phyloP scores from a whole-genome alignment of 495 filamentous ascomycete genomes.

The Podospora anserina region DNA sequence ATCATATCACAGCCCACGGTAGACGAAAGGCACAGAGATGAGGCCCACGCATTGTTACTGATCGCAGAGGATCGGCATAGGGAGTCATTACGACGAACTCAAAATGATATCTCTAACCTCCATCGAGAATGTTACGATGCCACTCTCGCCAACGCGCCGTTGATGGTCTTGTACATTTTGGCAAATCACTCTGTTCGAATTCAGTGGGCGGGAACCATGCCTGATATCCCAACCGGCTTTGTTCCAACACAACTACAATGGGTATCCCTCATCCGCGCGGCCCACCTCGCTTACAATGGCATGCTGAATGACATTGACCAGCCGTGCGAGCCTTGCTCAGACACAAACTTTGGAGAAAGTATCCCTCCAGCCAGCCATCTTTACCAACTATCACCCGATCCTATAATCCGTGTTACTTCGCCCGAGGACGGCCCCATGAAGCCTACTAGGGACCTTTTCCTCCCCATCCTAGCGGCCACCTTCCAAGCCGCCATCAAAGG shows the following conservation, averaged over 20 bases:
- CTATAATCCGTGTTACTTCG: background rate
- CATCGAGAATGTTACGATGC: constrained; percentile 28
- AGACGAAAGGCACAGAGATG: background rate
- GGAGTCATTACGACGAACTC: background rate
- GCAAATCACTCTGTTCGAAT: constrained; percentile 40
- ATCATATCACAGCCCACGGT: background rate
- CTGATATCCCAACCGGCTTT: constrained; percentile 21
- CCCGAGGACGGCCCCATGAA: background rate
- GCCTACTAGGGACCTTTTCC: background rate
- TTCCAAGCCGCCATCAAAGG: background rate
- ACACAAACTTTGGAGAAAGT: no score
- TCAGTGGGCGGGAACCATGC: constrained; percentile 35
- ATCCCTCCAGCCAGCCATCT: background rate
- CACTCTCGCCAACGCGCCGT: constrained; percentile 43
- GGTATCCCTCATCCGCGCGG: constrained; percentile 43
- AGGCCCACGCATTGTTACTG: background rate
- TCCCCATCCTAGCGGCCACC: background rate
- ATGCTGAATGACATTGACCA: constrained; percentile 27
- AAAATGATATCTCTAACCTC: background rate
- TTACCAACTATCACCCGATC: background rate
- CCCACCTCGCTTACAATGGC: constrained; percentile 37
- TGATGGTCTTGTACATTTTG: constrained; percentile 48
- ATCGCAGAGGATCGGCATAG: background rate
- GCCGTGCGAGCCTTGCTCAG: background rate
- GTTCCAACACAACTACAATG: constrained; percentile 40